Base-by-base conservation (phyloP, 2,329 filamentous ascomycete genomes). In the Aquanectria penicillioides region DNA sequence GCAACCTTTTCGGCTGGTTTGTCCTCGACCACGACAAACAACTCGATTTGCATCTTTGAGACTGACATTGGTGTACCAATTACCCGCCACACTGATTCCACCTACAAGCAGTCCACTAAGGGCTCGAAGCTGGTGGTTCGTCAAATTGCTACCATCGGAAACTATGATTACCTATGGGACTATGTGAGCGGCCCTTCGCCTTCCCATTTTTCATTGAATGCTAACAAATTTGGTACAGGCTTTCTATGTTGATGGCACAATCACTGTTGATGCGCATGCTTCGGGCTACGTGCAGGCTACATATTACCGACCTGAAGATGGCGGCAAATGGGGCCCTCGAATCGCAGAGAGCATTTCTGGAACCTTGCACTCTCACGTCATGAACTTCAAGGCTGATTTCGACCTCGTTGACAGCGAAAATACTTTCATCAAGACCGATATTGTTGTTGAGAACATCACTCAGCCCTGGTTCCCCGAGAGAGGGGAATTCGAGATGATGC, bases 141-240 rank as follows among this genome's bases (percentile, higher is more conserved):
- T 0, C 77, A 74, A 1, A 77, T 85, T 3, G 75, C 77, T 1
- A 84, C 82, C 0, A 78, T 86, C 3, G 82, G 81, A 1, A 86
- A 86, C 69, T 85, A 86, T 66, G 83, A 86, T 61, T 78, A 79
- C 64, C 77, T 77, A n/a, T 80, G 84, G 48, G 76, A 75, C 33
- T 85, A 84, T 62, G 41, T 44, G 31, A 44, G 41, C 22, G n/a
- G n/a, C n/a, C n/a, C n/a, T n/a, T n/a, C n/a, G n/a, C n/a, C n/a
- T n/a, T n/a, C n/a, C n/a, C n/a, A n/a, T n/a, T n/a, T n/a, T n/a
- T n/a, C n/a, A n/a, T n/a, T n/a, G n/a, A n/a, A n/a, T n/a, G n/a
- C 41, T 44, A 15, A 44, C 26, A 1, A 9, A 15, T 31, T n/a
- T 9, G 3, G 23, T 7, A 17, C 18, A 44, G 41, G 71, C 73